phyloP scores from a whole-genome alignment of 305 asterid species.

The Rubia balearica region DNA sequence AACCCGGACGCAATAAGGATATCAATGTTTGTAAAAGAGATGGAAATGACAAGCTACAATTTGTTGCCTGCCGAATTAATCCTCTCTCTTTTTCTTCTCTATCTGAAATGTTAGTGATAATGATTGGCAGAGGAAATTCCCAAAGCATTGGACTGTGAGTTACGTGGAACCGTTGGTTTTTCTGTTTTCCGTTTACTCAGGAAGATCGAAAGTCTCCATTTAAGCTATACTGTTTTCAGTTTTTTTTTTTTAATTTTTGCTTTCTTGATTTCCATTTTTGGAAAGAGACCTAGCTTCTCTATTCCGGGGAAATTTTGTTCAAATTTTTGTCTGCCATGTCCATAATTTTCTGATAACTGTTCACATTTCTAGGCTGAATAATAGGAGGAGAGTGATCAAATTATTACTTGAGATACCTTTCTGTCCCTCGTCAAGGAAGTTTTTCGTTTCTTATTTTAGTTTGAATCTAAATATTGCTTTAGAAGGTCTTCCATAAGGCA shows the following conservation, averaged over 20 bases:
- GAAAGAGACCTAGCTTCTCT: neutral
- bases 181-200: conserved; percentile 45
- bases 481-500: too few species aligned
- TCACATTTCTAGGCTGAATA: neutral
- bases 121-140: conserved; percentile 1
- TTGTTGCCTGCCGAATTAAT: neutral
- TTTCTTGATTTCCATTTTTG: neutral
- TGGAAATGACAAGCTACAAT: neutral
- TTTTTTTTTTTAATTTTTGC: neutral
- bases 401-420: neutral
- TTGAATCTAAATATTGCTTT: too few species aligned
- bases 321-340: neutral
- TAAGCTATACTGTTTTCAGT: neutral
- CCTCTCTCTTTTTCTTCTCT: neutral
- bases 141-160: conserved; percentile 23
- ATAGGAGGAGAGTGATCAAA: conserved; percentile 4
- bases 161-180: conserved; percentile 44
- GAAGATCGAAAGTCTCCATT: conserved; percentile 15
- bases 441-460: too few species aligned
- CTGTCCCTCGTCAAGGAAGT: too few species aligned
- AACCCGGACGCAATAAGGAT: conserved; percentile 19
- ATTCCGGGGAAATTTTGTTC: neutral
- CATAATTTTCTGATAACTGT: neutral
- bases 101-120: neutral
- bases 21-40: conserved; percentile 18